Percentiles rank a stretch among this genome's conserved stretches.
Conservation (phyloP, 2,329 filamentous ascomycete species). For the Alternaria conjuncta region DNA sequence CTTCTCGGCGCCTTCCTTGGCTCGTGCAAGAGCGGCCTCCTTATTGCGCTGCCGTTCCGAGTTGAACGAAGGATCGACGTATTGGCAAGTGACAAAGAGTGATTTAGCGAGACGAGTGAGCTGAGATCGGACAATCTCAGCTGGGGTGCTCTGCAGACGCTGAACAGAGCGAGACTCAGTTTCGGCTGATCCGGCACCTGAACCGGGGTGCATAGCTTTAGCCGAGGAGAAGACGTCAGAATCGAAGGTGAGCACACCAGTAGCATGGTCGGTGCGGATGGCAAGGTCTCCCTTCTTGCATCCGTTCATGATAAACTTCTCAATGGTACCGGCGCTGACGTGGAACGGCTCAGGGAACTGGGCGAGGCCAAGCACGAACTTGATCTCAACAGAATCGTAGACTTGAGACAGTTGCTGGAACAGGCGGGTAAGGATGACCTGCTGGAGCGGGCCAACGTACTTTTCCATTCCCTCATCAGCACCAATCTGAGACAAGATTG, state of each 20-base stretch:
- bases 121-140: slow-evolving; percentile 95
- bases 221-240: slow-evolving; percentile 97
- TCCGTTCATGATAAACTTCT: slow-evolving; percentile 99
- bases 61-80: slow-evolving; percentile 90
- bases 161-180: slow-evolving; percentile 84
- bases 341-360: slow-evolving; percentile 97
- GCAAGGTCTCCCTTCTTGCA: slow-evolving; percentile 99
- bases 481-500: slow-evolving; percentile 91
- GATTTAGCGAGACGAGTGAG: slow-evolving; percentile 89
- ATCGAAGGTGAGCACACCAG: slow-evolving; percentile 94
- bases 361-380: slow-evolving; percentile 91
- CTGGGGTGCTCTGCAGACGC: slow-evolving; percentile 94
- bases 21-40: slow-evolving; percentile 78
- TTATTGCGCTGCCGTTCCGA: slow-evolving; percentile 80
- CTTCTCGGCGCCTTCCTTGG: slow-evolving; percentile 86
- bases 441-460: slow-evolving; percentile 93
- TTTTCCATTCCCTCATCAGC: slow-evolving; percentile 95
- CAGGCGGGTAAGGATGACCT: slow-evolving; percentile 95
- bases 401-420: slow-evolving; percentile 99
- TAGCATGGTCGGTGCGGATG: slow-evolving; percentile 94
- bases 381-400: slow-evolving; percentile 95
- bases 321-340: slow-evolving; percentile 86
- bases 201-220: slow-evolving; percentile 87
- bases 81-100: slow-evolving; percentile 91
- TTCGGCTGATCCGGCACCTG: slow-evolving; percentile 85